A percentile compares a stretch with the other conserved stretches of the same genome.
Conservation (phyloP, 176 grass and related monocot genomes). For the Aegilops sharonensis region DNA sequence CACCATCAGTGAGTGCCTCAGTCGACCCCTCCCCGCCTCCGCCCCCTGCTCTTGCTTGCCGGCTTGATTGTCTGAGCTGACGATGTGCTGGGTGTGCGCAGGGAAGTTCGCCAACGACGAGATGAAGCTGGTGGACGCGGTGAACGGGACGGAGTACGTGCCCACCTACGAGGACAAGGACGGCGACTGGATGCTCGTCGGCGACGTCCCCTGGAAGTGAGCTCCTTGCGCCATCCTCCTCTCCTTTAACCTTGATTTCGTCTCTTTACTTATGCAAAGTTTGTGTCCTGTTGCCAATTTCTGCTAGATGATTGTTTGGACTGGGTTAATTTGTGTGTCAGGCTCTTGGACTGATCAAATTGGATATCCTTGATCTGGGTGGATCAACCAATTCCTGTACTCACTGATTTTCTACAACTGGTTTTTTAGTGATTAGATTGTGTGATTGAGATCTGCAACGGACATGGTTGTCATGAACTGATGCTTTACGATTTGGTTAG, state of each 20-base stretch:
- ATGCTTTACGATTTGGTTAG: not conserved
- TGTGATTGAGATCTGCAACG: not conserved
- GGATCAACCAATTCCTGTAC: not conserved
- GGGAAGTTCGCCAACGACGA: constrained; percentile 82
- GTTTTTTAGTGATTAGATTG: not conserved
- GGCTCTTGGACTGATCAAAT: not conserved
- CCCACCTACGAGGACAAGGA: constrained; percentile 99
- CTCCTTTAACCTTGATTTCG: too few species aligned
- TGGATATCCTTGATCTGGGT: not conserved
- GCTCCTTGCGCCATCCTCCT: constrained; percentile 1
- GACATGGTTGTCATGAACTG: not conserved
- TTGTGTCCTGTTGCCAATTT: too few species aligned
- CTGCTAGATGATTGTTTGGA: not conserved
- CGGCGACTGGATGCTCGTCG: constrained; percentile 97
- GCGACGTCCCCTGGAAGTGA: constrained; percentile 99
- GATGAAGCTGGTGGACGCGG: constrained; percentile 78
- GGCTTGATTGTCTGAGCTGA: not conserved
- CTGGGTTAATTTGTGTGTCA: not conserved
- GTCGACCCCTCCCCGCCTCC: not conserved
- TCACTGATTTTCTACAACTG: not conserved
- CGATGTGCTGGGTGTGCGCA: not conserved
- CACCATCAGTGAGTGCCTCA: constrained; percentile 59
- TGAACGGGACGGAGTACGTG: constrained; percentile 90
- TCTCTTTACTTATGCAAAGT: too few species aligned
- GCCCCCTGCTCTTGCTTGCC: not conserved